Conservation (phyloP, 345 rosid genomes). For the Bruguiera gymnorhiza region DNA sequence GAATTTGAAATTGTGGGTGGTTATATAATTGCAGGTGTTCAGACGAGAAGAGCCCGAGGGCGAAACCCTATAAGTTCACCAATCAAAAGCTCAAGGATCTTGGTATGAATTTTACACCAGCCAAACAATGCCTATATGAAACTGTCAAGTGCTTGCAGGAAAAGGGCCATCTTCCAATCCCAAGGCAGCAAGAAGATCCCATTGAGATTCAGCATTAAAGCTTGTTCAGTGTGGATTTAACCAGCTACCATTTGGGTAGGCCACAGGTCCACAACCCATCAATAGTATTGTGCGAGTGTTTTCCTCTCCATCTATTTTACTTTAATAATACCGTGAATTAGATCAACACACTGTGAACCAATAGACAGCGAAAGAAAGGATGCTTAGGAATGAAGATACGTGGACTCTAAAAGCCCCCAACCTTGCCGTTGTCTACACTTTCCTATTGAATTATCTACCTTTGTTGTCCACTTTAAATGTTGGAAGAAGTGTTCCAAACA, state of each 20-base stretch:
- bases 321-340: too few species aligned
- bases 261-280: too few species aligned
- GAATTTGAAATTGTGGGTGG: not conserved
- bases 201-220: constrained; percentile 26
- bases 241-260: not conserved
- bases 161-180: constrained; percentile 73
- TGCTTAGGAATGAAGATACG: not conserved
- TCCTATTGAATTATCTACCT: constrained; percentile 5
- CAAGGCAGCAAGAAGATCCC: constrained; percentile 35
- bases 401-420: not conserved
- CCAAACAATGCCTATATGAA: constrained; percentile 76
- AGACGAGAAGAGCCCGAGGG: constrained; percentile 85
- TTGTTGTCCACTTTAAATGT: constrained; percentile 5
- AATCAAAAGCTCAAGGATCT: constrained; percentile 75
- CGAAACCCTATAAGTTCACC: constrained; percentile 67
- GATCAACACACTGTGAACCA: constrained; percentile 7
- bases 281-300: too few species aligned
- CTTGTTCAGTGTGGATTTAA: not conserved
- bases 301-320: too few species aligned
- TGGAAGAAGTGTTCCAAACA: constrained; percentile 80
- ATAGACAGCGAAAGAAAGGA: constrained; percentile 9
- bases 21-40: constrained; percentile 53
- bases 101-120: constrained; percentile 74
- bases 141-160: constrained; percentile 88
- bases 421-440: not conserved